A percentile compares a stretch with the other conserved stretches of the same genome.
Conservation (phyloP, 805 yeast species). For the Sporopachydermia quercuum region DNA sequence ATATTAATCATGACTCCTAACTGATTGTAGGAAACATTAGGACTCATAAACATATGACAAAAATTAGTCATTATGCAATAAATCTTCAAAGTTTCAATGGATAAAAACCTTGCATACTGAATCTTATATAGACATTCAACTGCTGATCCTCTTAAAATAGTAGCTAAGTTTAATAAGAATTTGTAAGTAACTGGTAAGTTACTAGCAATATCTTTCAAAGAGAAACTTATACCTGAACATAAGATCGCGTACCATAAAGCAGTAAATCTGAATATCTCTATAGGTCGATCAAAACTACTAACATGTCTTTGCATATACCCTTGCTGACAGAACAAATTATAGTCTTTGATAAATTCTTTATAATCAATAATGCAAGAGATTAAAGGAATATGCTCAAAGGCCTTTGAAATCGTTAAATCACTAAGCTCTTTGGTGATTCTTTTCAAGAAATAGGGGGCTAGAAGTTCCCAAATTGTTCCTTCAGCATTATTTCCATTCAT, state of each 20-base stretch:
- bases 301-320: background rate
- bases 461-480: background rate
- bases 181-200: background rate
- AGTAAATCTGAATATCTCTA: background rate
- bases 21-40: background rate
- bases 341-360: background rate
- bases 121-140: conserved; percentile 1
- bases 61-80: background rate
- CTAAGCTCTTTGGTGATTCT: conserved; percentile 12
- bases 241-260: background rate
- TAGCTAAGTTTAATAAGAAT: background rate
- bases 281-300: background rate
- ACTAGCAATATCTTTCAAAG: background rate
- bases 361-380: background rate
- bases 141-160: background rate
- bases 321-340: background rate
- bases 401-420: conserved; percentile 10
- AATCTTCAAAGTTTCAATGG: background rate
- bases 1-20: background rate
- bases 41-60: background rate
- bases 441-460: background rate
- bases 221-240: background rate
- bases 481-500: background rate
- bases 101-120: background rate
- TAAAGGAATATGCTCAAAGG: background rate